These are phyloP conservation scores for Neurospora crassa DNA, from an alignment of 2,329 filamentous ascomycete species.

Conservation along the genomic window DNA sequence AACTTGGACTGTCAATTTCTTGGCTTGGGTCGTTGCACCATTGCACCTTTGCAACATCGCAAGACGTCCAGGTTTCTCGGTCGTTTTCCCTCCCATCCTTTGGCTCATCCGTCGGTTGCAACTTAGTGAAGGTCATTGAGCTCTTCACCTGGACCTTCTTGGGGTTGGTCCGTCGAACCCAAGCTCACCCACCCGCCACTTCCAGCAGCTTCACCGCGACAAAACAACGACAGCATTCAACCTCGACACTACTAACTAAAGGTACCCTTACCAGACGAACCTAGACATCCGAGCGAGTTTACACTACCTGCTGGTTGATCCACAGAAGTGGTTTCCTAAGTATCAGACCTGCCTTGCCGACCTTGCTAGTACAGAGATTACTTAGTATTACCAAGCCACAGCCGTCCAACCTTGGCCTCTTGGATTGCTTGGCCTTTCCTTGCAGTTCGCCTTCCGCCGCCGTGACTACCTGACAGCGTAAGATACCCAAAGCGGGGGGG, in stretches of 20 bases:
- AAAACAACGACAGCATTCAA: background rate
- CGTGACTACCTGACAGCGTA: constrained; percentile 5
- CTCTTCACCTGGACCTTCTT: background rate
- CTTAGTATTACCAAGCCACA: background rate
- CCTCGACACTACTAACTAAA: background rate
- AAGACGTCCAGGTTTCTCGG: background rate
- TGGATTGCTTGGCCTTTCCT: background rate
- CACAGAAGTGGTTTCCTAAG: background rate
- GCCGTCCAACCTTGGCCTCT: background rate
- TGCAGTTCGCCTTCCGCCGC: constrained; percentile 4
- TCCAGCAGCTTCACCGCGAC: background rate
- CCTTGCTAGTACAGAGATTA: background rate
- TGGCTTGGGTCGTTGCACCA: background rate
- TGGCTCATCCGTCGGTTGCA: background rate
- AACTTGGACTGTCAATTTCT: background rate
- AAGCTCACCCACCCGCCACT: background rate
- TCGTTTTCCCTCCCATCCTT: background rate
- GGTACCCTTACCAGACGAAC: background rate
- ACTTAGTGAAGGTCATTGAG: background rate
- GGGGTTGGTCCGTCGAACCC: background rate
- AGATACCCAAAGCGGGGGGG: constrained; percentile 19
- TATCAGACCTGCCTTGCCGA: background rate
- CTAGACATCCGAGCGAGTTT: background rate
- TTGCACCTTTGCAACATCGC: background rate
- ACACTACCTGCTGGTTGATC: background rate